These are phyloP conservation scores for Pelargonium hybrid DNA, from an alignment of 441 rosid genomes.

Conservation along the genomic window DNA sequence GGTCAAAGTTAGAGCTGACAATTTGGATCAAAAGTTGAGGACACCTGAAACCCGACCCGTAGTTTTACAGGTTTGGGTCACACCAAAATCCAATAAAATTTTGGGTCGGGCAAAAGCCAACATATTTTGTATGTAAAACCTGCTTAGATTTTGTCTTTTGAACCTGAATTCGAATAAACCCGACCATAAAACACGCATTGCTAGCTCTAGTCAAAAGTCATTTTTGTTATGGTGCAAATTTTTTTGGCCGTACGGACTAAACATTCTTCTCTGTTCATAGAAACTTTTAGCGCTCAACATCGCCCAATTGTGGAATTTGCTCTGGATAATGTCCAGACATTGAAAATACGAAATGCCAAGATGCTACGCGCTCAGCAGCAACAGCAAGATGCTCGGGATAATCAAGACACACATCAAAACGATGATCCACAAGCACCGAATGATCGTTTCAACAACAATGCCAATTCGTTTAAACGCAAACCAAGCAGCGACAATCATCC, in stretches of 20 bases:
- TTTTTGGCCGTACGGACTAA: neutral
- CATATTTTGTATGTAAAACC: no score
- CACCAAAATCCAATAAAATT: no score
- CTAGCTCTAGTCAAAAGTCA: neutral
- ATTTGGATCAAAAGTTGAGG: no score
- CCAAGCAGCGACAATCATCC: slow-evolving; percentile 24
- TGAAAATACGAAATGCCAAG: slow-evolving; percentile 44
- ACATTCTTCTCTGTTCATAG: slow-evolving; percentile 28
- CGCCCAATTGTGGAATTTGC: slow-evolving; percentile 83
- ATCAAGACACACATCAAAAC: slow-evolving; percentile 21
- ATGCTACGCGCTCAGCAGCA: slow-evolving; percentile 26
- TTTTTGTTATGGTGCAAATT: neutral
- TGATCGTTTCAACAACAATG: slow-evolving; percentile 12
- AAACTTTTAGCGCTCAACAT: slow-evolving; percentile 66
- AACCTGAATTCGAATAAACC: no score
- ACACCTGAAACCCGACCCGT: no score
- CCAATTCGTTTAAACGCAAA: slow-evolving; percentile 36
- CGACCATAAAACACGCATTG: no score
- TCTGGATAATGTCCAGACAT: slow-evolving; percentile 57
- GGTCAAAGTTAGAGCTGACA: no score
- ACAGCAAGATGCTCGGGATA: slow-evolving; percentile 23
- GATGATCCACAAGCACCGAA: slow-evolving; percentile 18
- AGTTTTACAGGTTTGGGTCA: no score
- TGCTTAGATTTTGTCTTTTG: no score
- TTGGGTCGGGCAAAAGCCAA: no score